Percentiles rank a stretch among this genome's conserved stretches.
Evolutionary conservation across 257 asterid species (phyloP).

Genomic region (Solanum tarijense): DNA sequence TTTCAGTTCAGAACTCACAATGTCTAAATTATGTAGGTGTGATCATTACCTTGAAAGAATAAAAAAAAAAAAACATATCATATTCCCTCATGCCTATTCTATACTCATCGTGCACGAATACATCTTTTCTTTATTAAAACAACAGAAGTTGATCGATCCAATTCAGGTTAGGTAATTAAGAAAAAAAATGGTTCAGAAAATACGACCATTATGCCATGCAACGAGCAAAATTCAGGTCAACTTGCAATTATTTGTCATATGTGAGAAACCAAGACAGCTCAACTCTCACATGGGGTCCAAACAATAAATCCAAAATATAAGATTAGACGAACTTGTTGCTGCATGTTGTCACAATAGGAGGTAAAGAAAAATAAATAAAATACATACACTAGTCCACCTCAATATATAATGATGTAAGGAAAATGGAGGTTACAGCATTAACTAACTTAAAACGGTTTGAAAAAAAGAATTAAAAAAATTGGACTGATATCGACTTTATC

Average conservation of each 20-base stretch:
- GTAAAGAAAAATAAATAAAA: background rate
- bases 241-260: background rate
- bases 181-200: background rate
- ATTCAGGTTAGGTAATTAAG: background rate
- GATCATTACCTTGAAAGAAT: background rate
- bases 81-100: background rate
- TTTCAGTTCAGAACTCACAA: background rate
- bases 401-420: background rate
- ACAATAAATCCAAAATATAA: background rate
- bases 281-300: constrained; percentile 4
- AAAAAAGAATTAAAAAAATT: background rate
- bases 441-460: background rate
- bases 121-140: background rate
- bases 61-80: background rate
- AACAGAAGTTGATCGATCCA: background rate
- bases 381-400: background rate
- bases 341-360: background rate
- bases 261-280: background rate
- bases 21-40: background rate
- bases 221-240: constrained; percentile 7
- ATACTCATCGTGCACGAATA: background rate
- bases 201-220: background rate
- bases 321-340: background rate
- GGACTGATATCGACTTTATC: background rate
- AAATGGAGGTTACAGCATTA: background rate